A percentile compares a stretch with the other conserved stretches of the same genome.
Evolutionary conservation across 345 rosid genomes (phyloP).

Genomic region (Arabidopsis arenosa): DNA sequence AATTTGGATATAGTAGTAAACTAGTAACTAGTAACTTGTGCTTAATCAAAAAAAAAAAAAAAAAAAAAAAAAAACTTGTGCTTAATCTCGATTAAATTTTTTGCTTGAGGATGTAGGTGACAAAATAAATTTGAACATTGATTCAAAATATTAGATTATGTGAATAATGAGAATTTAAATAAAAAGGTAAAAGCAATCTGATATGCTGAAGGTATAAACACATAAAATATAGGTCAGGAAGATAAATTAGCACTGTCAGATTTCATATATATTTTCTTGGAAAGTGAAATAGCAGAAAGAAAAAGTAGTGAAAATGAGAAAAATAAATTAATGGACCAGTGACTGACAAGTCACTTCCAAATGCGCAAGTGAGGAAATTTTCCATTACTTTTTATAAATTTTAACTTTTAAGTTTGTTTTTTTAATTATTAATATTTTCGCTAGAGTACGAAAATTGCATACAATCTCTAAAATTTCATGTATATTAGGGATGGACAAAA

Average conservation of each 20-base stretch:
- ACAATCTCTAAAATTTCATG: neutral
- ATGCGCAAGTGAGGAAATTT: constrained; percentile 16
- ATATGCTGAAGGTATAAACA: neutral
- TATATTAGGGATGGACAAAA: neutral
- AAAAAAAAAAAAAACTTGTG: no score
- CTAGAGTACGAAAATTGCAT: neutral
- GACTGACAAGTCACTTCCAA: constrained; percentile 49
- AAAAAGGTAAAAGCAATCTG: neutral
- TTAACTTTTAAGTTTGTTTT: no score
- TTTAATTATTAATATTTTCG: neutral
- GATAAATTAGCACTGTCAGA: constrained; percentile 32
- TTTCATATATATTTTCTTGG: constrained; percentile 37
- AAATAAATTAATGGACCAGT: constrained; percentile 19
- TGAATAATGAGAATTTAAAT: constrained; percentile 1
- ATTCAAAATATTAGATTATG: neutral
- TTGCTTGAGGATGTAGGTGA: neutral
- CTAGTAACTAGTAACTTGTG: no score
- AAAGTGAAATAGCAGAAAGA: constrained; percentile 44
- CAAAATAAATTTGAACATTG: neutral
- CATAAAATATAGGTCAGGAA: constrained; percentile 14
- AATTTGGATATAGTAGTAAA: neutral
- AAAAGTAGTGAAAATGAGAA: constrained; percentile 11
- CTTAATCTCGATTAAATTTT: neutral
- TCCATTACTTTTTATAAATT: no score
- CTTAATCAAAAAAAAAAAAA: no score